Conservation (phyloP, 108 stramenopile genomes). For the Mayamaea pseudoterrestris region DNA sequence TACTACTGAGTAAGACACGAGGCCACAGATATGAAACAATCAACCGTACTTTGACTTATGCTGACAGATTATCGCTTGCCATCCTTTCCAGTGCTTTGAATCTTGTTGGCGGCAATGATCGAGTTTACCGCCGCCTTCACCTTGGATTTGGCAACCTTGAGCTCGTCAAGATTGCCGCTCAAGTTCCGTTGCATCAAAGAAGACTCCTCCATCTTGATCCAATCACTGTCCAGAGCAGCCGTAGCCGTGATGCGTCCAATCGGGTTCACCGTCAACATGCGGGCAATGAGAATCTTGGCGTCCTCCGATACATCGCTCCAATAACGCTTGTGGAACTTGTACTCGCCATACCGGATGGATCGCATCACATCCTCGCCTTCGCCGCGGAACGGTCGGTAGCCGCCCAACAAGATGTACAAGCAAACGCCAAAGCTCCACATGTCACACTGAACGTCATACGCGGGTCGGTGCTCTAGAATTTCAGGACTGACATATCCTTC, state of each 20-base stretch:
- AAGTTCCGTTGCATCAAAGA: too few species aligned
- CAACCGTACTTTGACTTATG: too few species aligned
- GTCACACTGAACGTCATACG: constrained; percentile 68
- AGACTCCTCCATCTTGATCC: constrained; percentile 72
- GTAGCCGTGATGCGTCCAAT: constrained; percentile 53
- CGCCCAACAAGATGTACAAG: constrained; percentile 86
- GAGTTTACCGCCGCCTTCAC: constrained; percentile 21
- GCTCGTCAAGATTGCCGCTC: constrained; percentile 23
- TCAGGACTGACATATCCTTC: constrained; percentile 87
- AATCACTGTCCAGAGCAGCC: constrained; percentile 57
- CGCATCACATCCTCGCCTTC: constrained; percentile 53
- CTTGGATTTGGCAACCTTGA: constrained; percentile 29
- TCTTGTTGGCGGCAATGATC: constrained; percentile 32
- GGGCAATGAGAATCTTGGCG: constrained; percentile 70
- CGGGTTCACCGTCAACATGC: constrained; percentile 78
- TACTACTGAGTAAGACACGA: too few species aligned
- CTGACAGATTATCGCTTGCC: too few species aligned
- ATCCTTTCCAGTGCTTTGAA: too few species aligned
- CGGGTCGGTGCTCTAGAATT: constrained; percentile 39
- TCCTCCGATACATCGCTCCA: constrained; percentile 71
- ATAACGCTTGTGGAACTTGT: constrained; percentile 69
- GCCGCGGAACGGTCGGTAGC: constrained; percentile 84
- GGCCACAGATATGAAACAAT: too few species aligned
- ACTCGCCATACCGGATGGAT: constrained; percentile 70
- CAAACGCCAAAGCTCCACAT: constrained; percentile 97